Percentiles rank a stretch among this genome's conserved stretches.
These are phyloP conservation scores for Arachis monticola DNA, from an alignment of 331 rosid species.

Conservation along the genomic window DNA sequence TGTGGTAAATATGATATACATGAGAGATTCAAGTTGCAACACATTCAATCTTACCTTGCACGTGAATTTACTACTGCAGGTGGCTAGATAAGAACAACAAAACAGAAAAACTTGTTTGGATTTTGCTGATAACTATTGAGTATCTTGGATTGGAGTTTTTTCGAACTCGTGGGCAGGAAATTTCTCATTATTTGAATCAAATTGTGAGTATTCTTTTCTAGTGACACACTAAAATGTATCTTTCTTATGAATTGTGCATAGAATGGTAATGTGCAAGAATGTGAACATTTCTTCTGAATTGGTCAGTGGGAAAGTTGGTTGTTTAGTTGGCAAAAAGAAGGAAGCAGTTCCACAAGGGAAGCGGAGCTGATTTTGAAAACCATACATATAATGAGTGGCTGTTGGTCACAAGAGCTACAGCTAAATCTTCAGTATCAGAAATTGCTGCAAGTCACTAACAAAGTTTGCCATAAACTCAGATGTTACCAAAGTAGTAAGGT, in stretches of 20 bases:
- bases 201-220: slow-evolving; percentile 54
- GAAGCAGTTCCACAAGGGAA: slow-evolving; percentile 46
- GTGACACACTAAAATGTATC: not conserved
- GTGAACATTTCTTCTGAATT: not conserved
- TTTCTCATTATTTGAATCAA: slow-evolving; percentile 47
- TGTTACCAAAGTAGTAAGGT: slow-evolving; percentile 54
- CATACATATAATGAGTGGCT: slow-evolving; percentile 62
- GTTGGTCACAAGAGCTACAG: slow-evolving; percentile 49
- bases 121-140: slow-evolving; percentile 58
- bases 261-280: not conserved
- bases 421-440: slow-evolving; percentile 47
- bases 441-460: slow-evolving; percentile 59
- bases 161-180: slow-evolving; percentile 53
- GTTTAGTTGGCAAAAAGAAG: slow-evolving; percentile 65
- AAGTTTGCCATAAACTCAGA: slow-evolving; percentile 55
- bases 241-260: not conserved
- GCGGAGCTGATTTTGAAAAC: slow-evolving; percentile 65
- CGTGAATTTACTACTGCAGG: slow-evolving; percentile 45
- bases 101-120: slow-evolving; percentile 54
- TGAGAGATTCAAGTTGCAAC: no score
- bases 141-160: slow-evolving; percentile 55
- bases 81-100: slow-evolving; percentile 36
- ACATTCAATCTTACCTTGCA: not conserved
- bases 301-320: slow-evolving; percentile 82
- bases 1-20: not conserved